Percentiles rank a stretch among this genome's conserved stretches.
Evolutionary conservation across 495 filamentous ascomycete species (phyloP).

Genomic region (Aspergillus kassunensis): DNA sequence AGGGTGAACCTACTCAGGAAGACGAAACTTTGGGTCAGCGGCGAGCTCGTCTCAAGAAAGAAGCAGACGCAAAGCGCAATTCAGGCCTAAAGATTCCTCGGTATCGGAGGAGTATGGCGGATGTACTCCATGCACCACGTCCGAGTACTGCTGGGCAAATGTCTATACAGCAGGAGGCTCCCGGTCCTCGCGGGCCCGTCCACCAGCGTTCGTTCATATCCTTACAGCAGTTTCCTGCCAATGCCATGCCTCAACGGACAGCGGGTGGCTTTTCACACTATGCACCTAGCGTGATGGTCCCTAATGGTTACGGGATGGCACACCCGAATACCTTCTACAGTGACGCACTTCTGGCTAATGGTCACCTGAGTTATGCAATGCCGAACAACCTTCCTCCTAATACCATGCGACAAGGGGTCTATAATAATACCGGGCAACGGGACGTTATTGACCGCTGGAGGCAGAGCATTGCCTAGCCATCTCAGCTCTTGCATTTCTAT

Average conservation of each 20-base stretch:
- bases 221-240: conserved; percentile 29
- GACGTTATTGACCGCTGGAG: conserved; percentile 90
- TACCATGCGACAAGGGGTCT: conserved; percentile 26
- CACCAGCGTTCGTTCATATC: conserved; percentile 25
- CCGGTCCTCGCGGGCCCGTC: conserved; percentile 10
- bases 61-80: conserved; percentile 48
- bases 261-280: conserved; percentile 19
- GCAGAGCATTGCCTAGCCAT: conserved; percentile 57
- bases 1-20: conserved; percentile 33
- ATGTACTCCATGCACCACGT: conserved; percentile 57
- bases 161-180: conserved; percentile 29
- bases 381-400: conserved; percentile 28
- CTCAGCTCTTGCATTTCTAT: conserved; percentile 1
- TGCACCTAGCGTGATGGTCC: conserved; percentile 14
- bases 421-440: conserved; percentile 57
- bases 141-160: conserved; percentile 36
- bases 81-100: conserved; percentile 30
- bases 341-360: conserved; percentile 31
- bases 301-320: conserved; percentile 25
- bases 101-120: conserved; percentile 61
- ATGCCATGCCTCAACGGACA: conserved; percentile 17
- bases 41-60: conserved; percentile 71
- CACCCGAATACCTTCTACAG: conserved; percentile 30
- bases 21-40: conserved; percentile 91
- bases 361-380: conserved; percentile 34